Base-by-base conservation (phyloP, 2,329 filamentous ascomycete genomes). In the Cladosporium sp. region DNA sequence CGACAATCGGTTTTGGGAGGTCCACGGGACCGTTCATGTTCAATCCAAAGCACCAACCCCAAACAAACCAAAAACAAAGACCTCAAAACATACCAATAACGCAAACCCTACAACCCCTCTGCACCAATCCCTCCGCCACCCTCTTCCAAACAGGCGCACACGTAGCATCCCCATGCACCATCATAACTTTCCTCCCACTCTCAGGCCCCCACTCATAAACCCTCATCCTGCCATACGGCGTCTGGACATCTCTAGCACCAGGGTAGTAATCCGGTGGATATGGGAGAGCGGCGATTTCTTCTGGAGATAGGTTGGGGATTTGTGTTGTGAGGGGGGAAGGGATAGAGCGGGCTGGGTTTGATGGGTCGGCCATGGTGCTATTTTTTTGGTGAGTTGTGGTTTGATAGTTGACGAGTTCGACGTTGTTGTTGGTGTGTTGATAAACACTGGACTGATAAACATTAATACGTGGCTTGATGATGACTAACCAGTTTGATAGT, bases 121-220 rank as follows among this genome's bases (percentile, higher is more conserved):
- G 66, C 34, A 71, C 74, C 26, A 77, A 65, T 21, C 59, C 70
- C 23, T 70, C 60, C 2, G 75, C 74, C 34, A 76, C 68, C 14
- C 73, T 73, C 26, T 46, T 66, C 63, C 59, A 66, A 8, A 67
- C 21, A 25, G 64, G 66, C 54, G 64, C 49, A 8, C 34, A 64
- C 6, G 73, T 77, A 16, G 71, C 69, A 64, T 74, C 73, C 43
- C 75, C 73, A 60, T 76, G 75, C 7, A 76, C 67, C 13, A 76
- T 67, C 36, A 76, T 63, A 32, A 76, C 70, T 39, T 75, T 77
- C 32, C 68, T 66, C 14, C 75, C 75, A 26, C 58, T 54, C 48
- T 43, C 64, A 13, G 70, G 68, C 4, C 75, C 74, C 75, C 75
- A 77, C 63, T 77, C 75, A 28, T 76, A 76, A 4, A 75, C 73